Base-by-base conservation (phyloP, 78 protist genomes). In the Diacronema lutheri region DNA sequence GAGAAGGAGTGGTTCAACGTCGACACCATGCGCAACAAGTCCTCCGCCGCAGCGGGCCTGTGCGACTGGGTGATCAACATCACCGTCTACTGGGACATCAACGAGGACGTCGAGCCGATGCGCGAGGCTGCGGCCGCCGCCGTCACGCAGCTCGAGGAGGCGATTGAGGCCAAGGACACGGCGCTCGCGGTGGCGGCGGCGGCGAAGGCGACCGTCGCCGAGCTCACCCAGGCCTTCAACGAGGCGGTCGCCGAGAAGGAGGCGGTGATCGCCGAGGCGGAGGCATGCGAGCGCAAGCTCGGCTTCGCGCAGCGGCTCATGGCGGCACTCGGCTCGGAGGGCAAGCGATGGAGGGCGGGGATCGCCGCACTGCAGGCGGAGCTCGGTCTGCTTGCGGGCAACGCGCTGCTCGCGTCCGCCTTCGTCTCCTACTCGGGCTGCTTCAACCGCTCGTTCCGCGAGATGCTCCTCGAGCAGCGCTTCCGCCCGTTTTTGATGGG, bases 351-450 rank as follows among this genome's bases (percentile, higher is more conserved):
- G 95, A 46, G 35, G 44, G 61, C 66, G 21, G 33, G 72, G 35
- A 88, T 93, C 19, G 85, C 14, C 44, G 46, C 56, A 19, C 44
- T 88, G 35, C 66, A 85, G 40, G 46, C 0, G 13, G 9, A 21
- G 26, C 80, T 80, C 13, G 31, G 26, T 44, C 41, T 60, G 16
- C 85, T 93, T 11, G 86, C 88, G 13, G 96, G 96, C 21, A 93
- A 93, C 81, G 91, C 91, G 55, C 89, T 93, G 41, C 82, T 93
- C 33, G 65, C 90, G 7, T 64, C 93, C 9, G 92, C 96, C n/a
- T 93, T 93, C 81, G 86, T 90, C 60, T 84, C 91, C 25, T 93
- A 93, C 83, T 55, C 90, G 31, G 96, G 96, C 55, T 85, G 91
- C 61, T 93, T 93, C 89, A 87, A 91, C 87, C 64, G 82, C 31